Percentiles rank a stretch among this genome's conserved stretches.
Evolutionary conservation across 2,329 filamentous ascomycete genomes (phyloP).

Genomic region (Pseudogymnoascus sp.): DNA sequence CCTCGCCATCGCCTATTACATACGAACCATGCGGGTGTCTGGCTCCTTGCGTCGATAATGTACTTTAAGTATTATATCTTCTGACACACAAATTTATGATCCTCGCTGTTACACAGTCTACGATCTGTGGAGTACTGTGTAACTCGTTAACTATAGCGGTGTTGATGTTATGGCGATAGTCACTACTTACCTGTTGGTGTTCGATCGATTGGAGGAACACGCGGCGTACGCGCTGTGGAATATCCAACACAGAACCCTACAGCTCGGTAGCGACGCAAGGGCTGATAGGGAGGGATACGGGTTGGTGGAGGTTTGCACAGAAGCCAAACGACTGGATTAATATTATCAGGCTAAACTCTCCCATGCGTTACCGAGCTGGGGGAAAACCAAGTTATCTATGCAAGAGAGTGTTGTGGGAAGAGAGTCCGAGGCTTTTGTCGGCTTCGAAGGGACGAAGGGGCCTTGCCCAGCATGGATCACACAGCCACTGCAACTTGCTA

Average conservation of each 20-base stretch:
- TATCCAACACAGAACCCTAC: not conserved
- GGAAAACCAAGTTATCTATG: not conserved
- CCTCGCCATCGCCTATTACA: not conserved
- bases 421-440: not conserved
- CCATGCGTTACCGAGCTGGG: not conserved
- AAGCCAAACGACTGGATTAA: not conserved
- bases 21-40: not conserved
- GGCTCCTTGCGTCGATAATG: not conserved
- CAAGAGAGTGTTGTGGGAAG: not conserved
- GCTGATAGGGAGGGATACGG: not conserved
- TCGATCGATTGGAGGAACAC: not conserved
- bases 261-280: not conserved
- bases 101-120: not conserved
- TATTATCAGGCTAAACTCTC: not conserved
- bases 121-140: not conserved
- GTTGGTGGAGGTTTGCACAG: not conserved
- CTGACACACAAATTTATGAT: not conserved
- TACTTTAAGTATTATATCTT: not conserved
- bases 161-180: not conserved
- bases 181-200: not conserved
- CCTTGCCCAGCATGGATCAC: not conserved
- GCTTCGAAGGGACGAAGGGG: not conserved
- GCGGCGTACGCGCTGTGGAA: not conserved
- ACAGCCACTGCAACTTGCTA: not conserved
- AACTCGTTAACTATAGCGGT: not conserved